A percentile compares a stretch with the other conserved stretches of the same genome.
Evolutionary conservation across 192 early-diverging fungal genomes (phyloP).

Genomic region (Phycomyces nitens): DNA sequence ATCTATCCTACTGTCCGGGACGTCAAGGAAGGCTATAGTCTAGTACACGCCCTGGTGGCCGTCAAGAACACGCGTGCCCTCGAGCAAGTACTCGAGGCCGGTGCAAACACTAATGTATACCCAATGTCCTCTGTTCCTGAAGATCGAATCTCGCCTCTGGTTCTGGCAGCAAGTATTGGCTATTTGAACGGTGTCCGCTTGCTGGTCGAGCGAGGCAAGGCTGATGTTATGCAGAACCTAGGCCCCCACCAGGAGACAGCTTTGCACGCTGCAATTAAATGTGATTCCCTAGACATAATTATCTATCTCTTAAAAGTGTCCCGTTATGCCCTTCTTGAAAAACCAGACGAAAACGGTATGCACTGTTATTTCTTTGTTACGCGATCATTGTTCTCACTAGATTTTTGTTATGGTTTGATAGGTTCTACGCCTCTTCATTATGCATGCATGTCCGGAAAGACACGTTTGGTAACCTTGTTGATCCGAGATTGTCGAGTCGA

Average conservation of each 20-base stretch:
- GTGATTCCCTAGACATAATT: constrained; percentile 10
- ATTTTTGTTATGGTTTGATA: background rate
- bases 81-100: constrained; percentile 19
- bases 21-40: constrained; percentile 25
- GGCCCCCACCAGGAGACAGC: constrained; percentile 11
- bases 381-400: background rate
- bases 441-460: constrained; percentile 17
- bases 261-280: constrained; percentile 23
- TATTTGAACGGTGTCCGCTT: constrained; percentile 27
- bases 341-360: constrained; percentile 12
- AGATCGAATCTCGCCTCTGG: constrained; percentile 13
- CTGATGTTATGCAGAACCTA: constrained; percentile 6
- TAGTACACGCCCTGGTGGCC: constrained; percentile 26
- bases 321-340: constrained; percentile 8
- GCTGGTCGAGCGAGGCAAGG: constrained; percentile 16
- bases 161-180: constrained; percentile 22
- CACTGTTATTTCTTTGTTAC: background rate
- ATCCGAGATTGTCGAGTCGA: constrained; percentile 11
- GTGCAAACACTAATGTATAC: constrained; percentile 23
- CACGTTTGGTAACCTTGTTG: constrained; percentile 15
- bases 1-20: constrained; percentile 10
- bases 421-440: constrained; percentile 31
- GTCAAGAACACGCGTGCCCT: constrained; percentile 21
- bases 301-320: constrained; percentile 14
- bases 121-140: constrained; percentile 12